Evolutionary conservation across 129 eudicot genomes (phyloP), one percentile per base, ranked within the genome.

Genomic region (Pittosporum tobira): DNA sequence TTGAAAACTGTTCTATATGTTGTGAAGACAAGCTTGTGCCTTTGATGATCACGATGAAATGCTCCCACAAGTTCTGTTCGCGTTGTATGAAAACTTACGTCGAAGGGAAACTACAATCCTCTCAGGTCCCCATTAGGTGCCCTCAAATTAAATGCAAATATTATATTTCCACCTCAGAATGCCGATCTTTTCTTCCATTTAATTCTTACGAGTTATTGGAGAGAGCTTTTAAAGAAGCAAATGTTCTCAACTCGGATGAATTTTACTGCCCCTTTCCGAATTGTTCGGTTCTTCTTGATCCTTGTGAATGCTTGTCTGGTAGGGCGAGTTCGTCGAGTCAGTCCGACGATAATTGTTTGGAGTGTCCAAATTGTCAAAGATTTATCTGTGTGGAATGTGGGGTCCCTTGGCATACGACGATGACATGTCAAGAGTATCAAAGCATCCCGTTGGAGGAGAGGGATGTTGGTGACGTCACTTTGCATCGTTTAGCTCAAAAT

Each of bases 31-130:
- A 77, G 75, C 94, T 80, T 45, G 61, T 81, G 29, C 38, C 68
- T 7, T 78, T 87, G 88, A 70, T 81, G 71, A 67, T 83, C 65
- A 73, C 74, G 34, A 57, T 87, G 72, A 91, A 79, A 70, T 91
- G 98, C 66, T 83, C 96, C 52, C 96, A 91, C 79, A 76, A 74
- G 71, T 83, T 87, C 69, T 91, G 98, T 75, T 91, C 98, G 25
- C 73, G 64, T 63, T 91, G 98, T 61, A 73, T 91, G 77, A 91
- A 79, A 71, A 55, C 77, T 8, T 79, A 83, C 37, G 98, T 87
- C 26, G 94, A 87, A 53, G 88, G 75, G 48, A 77, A 83, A 77
- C 47, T 91, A 38, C 60, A 77, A 56, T 53, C 77, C 8, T 48
- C 67, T 55, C 81, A 77, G 56, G 81, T 83, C 25, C 98, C 94